Base-by-base conservation (phyloP, 1,284 basidiomycete genomes). In the Porodaedalea pini region DNA sequence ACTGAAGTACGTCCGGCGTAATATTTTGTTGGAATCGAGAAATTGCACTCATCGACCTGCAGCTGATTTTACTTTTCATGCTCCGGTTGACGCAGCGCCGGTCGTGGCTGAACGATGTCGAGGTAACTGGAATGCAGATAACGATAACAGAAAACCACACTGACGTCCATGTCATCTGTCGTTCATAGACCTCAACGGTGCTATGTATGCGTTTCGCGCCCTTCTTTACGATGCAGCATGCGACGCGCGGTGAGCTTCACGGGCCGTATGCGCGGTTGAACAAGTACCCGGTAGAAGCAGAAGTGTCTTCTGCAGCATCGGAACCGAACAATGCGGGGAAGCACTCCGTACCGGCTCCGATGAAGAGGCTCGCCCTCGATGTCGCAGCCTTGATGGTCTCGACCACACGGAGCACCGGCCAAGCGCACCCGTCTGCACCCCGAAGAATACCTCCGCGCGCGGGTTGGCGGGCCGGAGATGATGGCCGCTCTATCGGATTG, bases 221-320 rank as follows among this genome's bases (percentile, higher is more conserved):
- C 7, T 95, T 84, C 72, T 96, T 94, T 72, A 76, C 77, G 63
- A 78, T 94, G 52, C 73, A 71, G 10, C 92, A 94, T 67, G 76
- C 89, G 3, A 73, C 74, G 32, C 82, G 81, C 47, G 92, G 92
- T 4, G 75, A 75, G 52, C 68, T 93, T 23, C 71, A 74, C 17
- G 93, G 93, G 0, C 92, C 93, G 10, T 95, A 83, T 71, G 69
- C 74, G 48, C 89, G 82, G 67, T 71, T 94, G 31, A 78, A 80
- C 6, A 36, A 58, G 4, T 54, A 66, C 27, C 60, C 65, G 31
- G 62, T 66, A 23, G 47, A 50, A 51, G 63, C 66, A 23, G 55
- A 43, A 19, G 23, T 39, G 43, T 39, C 54, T n/a, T 37, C 49
- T 32, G 41, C 54, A 31, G 45, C 32, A 47, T 56, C 44, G 47